These are phyloP conservation scores for Boletus tomentosulus DNA, from an alignment of 768 basidiomycete species.

Conservation along the genomic window DNA sequence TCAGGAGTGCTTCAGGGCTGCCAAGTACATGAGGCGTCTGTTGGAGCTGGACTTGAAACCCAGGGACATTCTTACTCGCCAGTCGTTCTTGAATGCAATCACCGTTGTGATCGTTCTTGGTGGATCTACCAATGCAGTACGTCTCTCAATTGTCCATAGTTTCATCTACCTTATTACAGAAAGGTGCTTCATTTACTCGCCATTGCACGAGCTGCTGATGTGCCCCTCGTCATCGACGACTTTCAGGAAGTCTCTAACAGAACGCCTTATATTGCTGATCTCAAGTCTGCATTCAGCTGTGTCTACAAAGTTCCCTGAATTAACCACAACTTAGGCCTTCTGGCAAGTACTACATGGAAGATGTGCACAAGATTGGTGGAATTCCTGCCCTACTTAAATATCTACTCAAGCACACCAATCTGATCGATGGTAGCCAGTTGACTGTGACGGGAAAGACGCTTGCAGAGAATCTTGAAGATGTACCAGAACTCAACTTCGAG, in stretches of 20 bases:
- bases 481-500: constrained; percentile 63
- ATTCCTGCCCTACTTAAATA: constrained; percentile 84
- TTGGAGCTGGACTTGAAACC: constrained; percentile 80
- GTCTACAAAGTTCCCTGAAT: neutral
- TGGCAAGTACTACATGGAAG: constrained; percentile 87
- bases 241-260: constrained; percentile 78
- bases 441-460: constrained; percentile 92
- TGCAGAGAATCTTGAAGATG: constrained; percentile 81
- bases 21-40: constrained; percentile 68
- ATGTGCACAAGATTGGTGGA: constrained; percentile 81
- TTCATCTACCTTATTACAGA: constrained; percentile 3
- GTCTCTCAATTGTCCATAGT: constrained; percentile 16
- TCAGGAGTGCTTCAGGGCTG: constrained; percentile 79
- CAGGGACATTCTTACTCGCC: constrained; percentile 65
- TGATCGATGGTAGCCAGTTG: constrained; percentile 78
- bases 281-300: constrained; percentile 47
- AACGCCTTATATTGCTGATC: constrained; percentile 82
- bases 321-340: constrained; percentile 51
- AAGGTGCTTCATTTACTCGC: constrained; percentile 82
- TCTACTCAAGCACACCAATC: constrained; percentile 67
- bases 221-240: constrained; percentile 75
- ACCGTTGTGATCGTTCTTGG: constrained; percentile 75
- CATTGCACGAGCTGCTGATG: constrained; percentile 77
- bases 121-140: constrained; percentile 83
- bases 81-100: constrained; percentile 81